Evolutionary conservation across 306 rosid species (phyloP).

Genomic region (Erythrophleum fordii): DNA sequence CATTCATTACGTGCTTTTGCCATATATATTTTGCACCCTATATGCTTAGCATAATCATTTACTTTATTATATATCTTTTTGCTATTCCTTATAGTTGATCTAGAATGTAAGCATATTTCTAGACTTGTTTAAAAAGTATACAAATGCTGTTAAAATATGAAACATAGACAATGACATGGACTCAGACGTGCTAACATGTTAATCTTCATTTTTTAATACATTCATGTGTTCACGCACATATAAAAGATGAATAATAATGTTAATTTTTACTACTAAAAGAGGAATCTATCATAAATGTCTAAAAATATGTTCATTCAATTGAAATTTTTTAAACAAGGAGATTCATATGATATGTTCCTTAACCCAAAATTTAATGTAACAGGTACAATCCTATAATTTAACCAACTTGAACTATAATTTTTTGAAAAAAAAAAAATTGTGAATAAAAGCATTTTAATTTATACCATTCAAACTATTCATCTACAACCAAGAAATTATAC

Average conservation of each 20-base stretch:
- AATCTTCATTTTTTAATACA: background rate
- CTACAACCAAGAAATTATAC: too few species aligned
- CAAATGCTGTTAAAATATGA: background rate
- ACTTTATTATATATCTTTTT: constrained; percentile 13
- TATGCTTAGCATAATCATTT: constrained; percentile 5
- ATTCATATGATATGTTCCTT: too few species aligned
- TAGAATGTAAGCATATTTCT: background rate
- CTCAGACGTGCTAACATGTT: background rate
- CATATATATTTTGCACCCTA: constrained; percentile 15
- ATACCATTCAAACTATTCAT: too few species aligned
- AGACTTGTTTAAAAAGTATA: background rate
- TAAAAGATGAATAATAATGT: background rate
- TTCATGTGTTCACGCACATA: too few species aligned
- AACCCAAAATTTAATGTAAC: too few species aligned
- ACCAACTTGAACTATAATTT: too few species aligned
- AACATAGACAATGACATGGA: background rate
- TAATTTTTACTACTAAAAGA: background rate
- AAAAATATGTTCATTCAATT: too few species aligned
- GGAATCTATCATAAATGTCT: too few species aligned
- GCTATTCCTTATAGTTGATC: constrained; percentile 19
- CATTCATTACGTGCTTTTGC: constrained; percentile 9
- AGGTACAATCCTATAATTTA: too few species aligned
- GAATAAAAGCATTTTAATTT: too few species aligned
- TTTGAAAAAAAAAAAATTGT: too few species aligned
- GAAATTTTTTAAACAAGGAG: too few species aligned